A percentile compares a stretch with the other conserved stretches of the same genome.
These are phyloP conservation scores for Mrakia frigida DNA, from an alignment of 768 basidiomycete genomes.

Conservation along the genomic window DNA sequence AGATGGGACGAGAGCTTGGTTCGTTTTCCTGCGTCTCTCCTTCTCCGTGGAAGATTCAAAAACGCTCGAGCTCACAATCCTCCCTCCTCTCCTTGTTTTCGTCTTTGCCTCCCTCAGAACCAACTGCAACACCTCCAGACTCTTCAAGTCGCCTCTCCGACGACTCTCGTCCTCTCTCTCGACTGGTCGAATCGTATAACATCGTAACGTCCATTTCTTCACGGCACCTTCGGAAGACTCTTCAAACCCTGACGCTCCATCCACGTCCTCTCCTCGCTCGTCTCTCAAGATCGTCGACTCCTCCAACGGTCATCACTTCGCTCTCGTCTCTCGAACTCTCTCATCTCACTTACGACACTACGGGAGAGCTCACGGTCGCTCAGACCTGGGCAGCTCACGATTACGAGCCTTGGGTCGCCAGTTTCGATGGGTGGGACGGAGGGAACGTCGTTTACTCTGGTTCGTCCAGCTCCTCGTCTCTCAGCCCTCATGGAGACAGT, in stretches of 20 bases:
- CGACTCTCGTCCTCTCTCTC: constrained; percentile 76
- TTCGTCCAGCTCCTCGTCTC: constrained; percentile 40
- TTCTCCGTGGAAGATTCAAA: too few species aligned
- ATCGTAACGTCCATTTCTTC: too few species aligned
- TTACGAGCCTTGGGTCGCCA: constrained; percentile 87
- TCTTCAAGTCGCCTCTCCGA: constrained; percentile 47
- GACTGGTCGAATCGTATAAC: constrained; percentile 79
- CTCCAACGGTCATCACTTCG: constrained; percentile 59
- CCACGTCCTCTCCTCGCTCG: constrained; percentile 33
- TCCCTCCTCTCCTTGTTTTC: constrained; percentile 19
- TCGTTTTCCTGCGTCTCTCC: neutral
- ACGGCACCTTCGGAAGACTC: too few species aligned
- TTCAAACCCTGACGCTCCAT: neutral
- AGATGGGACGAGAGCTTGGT: constrained; percentile 54
- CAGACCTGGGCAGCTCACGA: constrained; percentile 82
- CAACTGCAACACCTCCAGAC: constrained; percentile 38
- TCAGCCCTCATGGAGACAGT: neutral
- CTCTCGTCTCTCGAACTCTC: constrained; percentile 71
- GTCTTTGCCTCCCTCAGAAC: constrained; percentile 30
- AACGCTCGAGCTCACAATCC: neutral
- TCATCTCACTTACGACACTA: constrained; percentile 50
- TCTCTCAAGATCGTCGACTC: neutral
- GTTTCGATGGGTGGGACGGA: constrained; percentile 82
- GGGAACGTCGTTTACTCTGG: constrained; percentile 74
- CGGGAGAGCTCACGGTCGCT: constrained; percentile 50